Conservation (phyloP, 2,329 filamentous ascomycete species). For the Pseudofabraea citricarpa region DNA sequence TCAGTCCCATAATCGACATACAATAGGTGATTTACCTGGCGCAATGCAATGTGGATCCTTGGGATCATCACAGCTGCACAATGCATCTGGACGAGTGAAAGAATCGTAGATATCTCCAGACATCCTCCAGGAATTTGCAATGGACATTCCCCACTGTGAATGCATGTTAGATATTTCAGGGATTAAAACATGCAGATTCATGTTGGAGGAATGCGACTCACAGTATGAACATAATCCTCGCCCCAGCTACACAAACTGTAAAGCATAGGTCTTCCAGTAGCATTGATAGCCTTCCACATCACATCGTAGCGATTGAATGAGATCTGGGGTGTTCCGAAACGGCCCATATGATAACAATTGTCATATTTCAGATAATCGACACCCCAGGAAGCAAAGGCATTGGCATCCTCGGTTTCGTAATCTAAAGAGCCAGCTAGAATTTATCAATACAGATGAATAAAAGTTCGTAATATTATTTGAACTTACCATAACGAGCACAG, state of each 20-base stretch:
- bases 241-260: conserved; percentile 38
- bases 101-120: conserved; percentile 27
- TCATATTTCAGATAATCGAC: conserved; percentile 47
- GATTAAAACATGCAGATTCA: not conserved
- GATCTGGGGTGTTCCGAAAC: conserved; percentile 32
- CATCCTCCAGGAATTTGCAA: conserved; percentile 26
- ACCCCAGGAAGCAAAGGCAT: conserved; percentile 42
- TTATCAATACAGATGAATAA: conserved; percentile 27
- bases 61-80: conserved; percentile 25
- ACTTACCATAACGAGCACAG: conserved; percentile 25
- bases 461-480: conserved; percentile 25
- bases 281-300: conserved; percentile 22
- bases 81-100: conserved; percentile 31
- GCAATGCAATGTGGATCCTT: not conserved
- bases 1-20: too few relatives aligned
- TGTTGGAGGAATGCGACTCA: not conserved
- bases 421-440: conserved; percentile 37
- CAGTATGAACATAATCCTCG: conserved; percentile 25
- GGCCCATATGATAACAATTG: conserved; percentile 47
- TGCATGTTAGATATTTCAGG: not conserved
- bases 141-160: conserved; percentile 15
- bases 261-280: conserved; percentile 24
- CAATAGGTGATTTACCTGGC: too few relatives aligned
- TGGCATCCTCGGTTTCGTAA: conserved; percentile 43
- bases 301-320: conserved; percentile 30